Conservation (phyloP, 176 grass and related monocot species). For the Juncus effusus region DNA sequence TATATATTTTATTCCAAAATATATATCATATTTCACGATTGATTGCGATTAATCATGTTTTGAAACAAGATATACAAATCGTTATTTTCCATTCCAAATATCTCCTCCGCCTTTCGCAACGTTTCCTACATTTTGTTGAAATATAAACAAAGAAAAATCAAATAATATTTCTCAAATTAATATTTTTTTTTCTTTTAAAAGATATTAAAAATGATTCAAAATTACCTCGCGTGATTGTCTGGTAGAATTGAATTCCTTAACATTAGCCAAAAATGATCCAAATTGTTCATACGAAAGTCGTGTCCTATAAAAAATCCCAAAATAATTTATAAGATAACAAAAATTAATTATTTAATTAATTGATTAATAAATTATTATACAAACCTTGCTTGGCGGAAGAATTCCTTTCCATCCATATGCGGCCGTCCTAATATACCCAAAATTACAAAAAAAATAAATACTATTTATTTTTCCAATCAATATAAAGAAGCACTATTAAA, state of each 20-base stretch:
- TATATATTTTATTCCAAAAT: no score
- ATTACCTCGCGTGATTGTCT: slow-evolving; percentile 81
- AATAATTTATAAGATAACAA: not conserved
- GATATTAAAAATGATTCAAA: not conserved
- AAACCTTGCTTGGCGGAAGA: slow-evolving; percentile 97
- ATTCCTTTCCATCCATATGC: slow-evolving; percentile 89
- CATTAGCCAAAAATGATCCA: slow-evolving; percentile 78
- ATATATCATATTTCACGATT: slow-evolving; percentile 26
- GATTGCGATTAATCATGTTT: slow-evolving; percentile 72
- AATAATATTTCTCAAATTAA: not conserved
- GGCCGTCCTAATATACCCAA: slow-evolving; percentile 47
- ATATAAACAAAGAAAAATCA: slow-evolving; percentile 15
- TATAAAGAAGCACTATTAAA: slow-evolving; percentile 7
- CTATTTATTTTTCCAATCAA: not conserved
- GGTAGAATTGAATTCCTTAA: slow-evolving; percentile 88
- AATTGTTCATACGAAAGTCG: slow-evolving; percentile 93
- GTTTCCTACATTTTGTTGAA: slow-evolving; percentile 54
- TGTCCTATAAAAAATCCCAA: slow-evolving; percentile 43
- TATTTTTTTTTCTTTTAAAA: not conserved
- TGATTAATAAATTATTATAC: slow-evolving; percentile 4
- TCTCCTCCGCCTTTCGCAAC: slow-evolving; percentile 74
- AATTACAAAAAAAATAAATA: not conserved
- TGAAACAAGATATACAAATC: slow-evolving; percentile 85
- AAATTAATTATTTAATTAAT: not conserved
- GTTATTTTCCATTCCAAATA: slow-evolving; percentile 85